Percentiles rank a stretch among this genome's conserved stretches.
These are phyloP conservation scores for Epichloe brachyelytri DNA, from an alignment of 2,329 filamentous ascomycete genomes.

Conservation along the genomic window DNA sequence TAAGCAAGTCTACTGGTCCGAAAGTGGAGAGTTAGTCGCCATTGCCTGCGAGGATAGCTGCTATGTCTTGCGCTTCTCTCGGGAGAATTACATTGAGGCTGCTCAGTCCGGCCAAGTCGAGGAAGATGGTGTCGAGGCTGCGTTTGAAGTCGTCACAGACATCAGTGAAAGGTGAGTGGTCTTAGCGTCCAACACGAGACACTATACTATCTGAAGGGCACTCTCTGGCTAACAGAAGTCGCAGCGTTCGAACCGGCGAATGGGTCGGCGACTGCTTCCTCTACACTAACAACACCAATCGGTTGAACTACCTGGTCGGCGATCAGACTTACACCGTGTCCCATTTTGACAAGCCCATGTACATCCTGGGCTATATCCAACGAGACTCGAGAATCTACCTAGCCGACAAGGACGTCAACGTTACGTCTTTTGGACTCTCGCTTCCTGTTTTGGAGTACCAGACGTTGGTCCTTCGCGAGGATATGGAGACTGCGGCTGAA, in stretches of 20 bases:
- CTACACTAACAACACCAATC: slow-evolving; percentile 94
- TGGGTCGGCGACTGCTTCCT: slow-evolving; percentile 99
- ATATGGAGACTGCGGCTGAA: slow-evolving; percentile 83
- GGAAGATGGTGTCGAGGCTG: slow-evolving; percentile 83
- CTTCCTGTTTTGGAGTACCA: slow-evolving; percentile 93
- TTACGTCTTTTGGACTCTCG: slow-evolving; percentile 82
- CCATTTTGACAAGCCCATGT: slow-evolving; percentile 92
- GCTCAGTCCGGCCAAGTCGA: slow-evolving; percentile 73
- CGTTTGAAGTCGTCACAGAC: slow-evolving; percentile 92
- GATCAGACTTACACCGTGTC: slow-evolving; percentile 97
- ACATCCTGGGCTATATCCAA: slow-evolving; percentile 88
- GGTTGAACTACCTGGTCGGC: slow-evolving; percentile 92
- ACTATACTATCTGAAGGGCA: background rate
- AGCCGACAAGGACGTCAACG: slow-evolving; percentile 86
- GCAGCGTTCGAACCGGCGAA: slow-evolving; percentile 77
- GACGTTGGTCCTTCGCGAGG: slow-evolving; percentile 83
- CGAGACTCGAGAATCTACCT: slow-evolving; percentile 92
- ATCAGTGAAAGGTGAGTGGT: slow-evolving; percentile 66
- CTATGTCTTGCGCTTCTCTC: slow-evolving; percentile 84
- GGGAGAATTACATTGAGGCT: slow-evolving; percentile 77
- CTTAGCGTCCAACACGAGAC: no score
- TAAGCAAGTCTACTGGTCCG: slow-evolving; percentile 84
- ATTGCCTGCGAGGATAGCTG: slow-evolving; percentile 92
- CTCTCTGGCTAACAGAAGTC: background rate
- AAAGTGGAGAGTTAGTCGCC: slow-evolving; percentile 83